Evolutionary conservation across 2,329 filamentous ascomycete genomes (phyloP).

Genomic region (Hysterium pulicare): DNA sequence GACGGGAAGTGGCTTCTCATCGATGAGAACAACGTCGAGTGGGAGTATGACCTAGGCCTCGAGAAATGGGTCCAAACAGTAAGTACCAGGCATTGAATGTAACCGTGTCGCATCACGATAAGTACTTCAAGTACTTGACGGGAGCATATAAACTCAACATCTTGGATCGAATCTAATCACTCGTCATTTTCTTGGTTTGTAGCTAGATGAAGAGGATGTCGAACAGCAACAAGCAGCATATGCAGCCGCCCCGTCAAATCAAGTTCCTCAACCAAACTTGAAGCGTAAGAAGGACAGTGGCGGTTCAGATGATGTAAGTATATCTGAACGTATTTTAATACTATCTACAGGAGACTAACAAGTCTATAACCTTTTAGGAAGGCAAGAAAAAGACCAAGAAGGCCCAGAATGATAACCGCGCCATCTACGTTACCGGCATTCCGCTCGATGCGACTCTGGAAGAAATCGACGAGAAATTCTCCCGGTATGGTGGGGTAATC

Average conservation of each 20-base stretch:
- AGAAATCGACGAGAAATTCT: slow-evolving; percentile 82
- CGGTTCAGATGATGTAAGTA: slow-evolving; percentile 18
- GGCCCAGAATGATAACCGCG: slow-evolving; percentile 66
- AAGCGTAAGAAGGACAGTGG: slow-evolving; percentile 40
- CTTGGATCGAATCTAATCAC: slow-evolving; percentile 25
- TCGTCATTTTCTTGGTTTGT: slow-evolving; percentile 24
- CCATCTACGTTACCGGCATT: slow-evolving; percentile 86
- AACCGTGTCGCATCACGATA: not conserved
- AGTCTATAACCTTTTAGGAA: slow-evolving; percentile 40
- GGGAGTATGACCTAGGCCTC: slow-evolving; percentile 69
- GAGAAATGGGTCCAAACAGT: slow-evolving; percentile 73
- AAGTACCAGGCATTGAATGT: slow-evolving; percentile 19
- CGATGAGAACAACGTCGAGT: slow-evolving; percentile 79
- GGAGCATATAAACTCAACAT: slow-evolving; percentile 8
- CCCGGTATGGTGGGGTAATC: slow-evolving; percentile 85
- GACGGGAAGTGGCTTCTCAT: slow-evolving; percentile 82
- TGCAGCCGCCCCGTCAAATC: slow-evolving; percentile 53
- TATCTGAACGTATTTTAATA: not conserved
- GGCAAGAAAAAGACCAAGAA: slow-evolving; percentile 27
- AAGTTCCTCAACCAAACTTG: slow-evolving; percentile 44
- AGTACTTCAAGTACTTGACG: slow-evolving; percentile 2
- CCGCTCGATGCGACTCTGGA: slow-evolving; percentile 73
- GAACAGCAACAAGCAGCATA: slow-evolving; percentile 62
- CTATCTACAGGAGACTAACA: not conserved
- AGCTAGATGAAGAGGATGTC: slow-evolving; percentile 59